A percentile compares a stretch with the other conserved stretches of the same genome.
Conservation (phyloP, 2,329 filamentous ascomycete genomes). For the Cyphellophora europaea region DNA sequence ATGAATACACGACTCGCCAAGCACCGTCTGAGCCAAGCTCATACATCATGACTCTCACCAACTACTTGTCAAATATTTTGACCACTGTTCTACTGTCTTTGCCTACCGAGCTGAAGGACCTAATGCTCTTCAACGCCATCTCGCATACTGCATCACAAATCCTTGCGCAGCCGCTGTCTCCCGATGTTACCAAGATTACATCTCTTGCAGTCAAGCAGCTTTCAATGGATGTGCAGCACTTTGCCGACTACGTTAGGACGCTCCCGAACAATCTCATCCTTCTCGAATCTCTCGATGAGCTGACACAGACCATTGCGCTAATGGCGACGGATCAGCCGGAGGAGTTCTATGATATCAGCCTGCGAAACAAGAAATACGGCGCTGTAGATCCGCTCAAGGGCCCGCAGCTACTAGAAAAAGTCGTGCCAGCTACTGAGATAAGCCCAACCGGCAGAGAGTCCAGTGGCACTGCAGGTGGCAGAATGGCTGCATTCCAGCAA, state of each 20-base stretch:
- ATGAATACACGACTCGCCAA: conserved; percentile 68
- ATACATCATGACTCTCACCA: conserved; percentile 91
- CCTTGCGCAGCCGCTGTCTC: conserved; percentile 60
- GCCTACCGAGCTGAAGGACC: conserved; percentile 91
- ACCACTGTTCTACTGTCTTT: conserved; percentile 83
- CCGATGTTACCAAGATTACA: conserved; percentile 76
- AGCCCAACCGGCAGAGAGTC: not conserved
- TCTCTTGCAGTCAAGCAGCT: conserved; percentile 74
- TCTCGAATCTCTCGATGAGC: conserved; percentile 78
- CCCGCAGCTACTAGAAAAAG: conserved; percentile 82
- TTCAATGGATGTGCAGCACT: conserved; percentile 71
- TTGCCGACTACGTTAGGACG: conserved; percentile 76
- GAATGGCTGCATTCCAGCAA: conserved; percentile 16
- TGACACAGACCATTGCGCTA: conserved; percentile 83
- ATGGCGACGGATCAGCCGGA: conserved; percentile 86
- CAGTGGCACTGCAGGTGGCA: not conserved
- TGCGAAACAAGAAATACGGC: conserved; percentile 85
- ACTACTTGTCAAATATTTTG: conserved; percentile 94
- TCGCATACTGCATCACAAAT: conserved; percentile 84
- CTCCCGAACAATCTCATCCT: conserved; percentile 76
- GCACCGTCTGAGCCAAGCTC: conserved; percentile 67
- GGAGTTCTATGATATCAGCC: conserved; percentile 89
- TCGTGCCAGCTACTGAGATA: conserved; percentile 8
- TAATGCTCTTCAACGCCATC: conserved; percentile 95
- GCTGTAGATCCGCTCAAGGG: conserved; percentile 88